Conservation (phyloP, 2,329 filamentous ascomycete species). For the Malbranchea zuffiana region DNA sequence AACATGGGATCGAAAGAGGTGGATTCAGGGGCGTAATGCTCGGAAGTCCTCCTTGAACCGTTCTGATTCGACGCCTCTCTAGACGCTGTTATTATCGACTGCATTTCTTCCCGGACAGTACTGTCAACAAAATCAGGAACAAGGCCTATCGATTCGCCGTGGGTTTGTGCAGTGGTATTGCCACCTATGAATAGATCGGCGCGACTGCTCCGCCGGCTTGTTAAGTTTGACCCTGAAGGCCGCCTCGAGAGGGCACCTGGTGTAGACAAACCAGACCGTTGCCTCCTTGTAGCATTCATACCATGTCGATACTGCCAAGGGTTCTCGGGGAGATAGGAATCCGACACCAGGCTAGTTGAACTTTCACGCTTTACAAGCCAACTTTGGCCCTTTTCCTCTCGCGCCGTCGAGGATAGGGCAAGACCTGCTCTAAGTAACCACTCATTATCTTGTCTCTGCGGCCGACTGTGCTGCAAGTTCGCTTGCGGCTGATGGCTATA, state of each 20-base stretch:
- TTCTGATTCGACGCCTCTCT: constrained; percentile 1
- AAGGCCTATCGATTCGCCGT: constrained; percentile 16
- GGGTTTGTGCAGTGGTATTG: constrained; percentile 18
- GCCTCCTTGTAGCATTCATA: constrained; percentile 22
- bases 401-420: constrained; percentile 45
- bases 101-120: constrained; percentile 31
- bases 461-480: constrained; percentile 11
- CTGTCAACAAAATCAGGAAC: constrained; percentile 43
- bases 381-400: constrained; percentile 52
- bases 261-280: constrained; percentile 29
- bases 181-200: constrained; percentile 25
- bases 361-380: constrained; percentile 49
- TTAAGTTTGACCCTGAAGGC: constrained; percentile 24
- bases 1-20: constrained; percentile 13
- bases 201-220: constrained; percentile 27
- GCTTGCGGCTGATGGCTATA: constrained; percentile 10
- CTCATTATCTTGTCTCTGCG: constrained; percentile 35
- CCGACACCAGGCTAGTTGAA: constrained; percentile 42
- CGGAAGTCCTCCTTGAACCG: background rate
- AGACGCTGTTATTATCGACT: constrained; percentile 15
- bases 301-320: too few species aligned
- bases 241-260: constrained; percentile 24
- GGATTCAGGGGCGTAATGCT: too few species aligned
- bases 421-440: constrained; percentile 51
- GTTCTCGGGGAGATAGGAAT: too few species aligned